Conservation (phyloP, 768 basidiomycete species). For the Boletus speciosus region DNA sequence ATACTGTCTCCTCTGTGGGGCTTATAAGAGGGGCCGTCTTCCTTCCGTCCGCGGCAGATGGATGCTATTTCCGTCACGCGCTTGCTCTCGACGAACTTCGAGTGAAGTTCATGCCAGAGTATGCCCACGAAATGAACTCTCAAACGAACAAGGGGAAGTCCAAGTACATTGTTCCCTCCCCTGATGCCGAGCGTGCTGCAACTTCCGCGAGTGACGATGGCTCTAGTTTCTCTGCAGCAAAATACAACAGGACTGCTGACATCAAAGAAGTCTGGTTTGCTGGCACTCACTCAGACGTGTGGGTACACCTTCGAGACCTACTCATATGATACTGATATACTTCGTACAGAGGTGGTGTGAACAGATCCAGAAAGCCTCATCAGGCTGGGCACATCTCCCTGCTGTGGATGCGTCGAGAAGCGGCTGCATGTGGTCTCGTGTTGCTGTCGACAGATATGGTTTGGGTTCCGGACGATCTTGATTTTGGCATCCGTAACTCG, state of each 20-base stretch:
- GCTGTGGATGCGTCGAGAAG: constrained; percentile 35
- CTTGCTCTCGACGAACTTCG: constrained; percentile 57
- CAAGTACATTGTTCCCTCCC: constrained; percentile 3
- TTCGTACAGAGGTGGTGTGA: constrained; percentile 18
- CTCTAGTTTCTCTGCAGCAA: neutral
- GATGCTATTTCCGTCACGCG: neutral
- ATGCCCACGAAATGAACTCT: constrained; percentile 27
- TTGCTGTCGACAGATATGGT: constrained; percentile 26
- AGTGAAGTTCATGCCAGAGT: constrained; percentile 52
- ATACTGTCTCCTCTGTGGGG: neutral
- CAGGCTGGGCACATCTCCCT: constrained; percentile 26
- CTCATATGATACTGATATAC: neutral
- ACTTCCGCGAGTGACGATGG: neutral
- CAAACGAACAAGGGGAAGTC: constrained; percentile 11
- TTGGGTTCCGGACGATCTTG: constrained; percentile 27
- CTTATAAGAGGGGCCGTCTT: neutral
- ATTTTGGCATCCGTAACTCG: constrained; percentile 19
- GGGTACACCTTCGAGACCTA: neutral
- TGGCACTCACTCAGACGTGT: constrained; percentile 41
- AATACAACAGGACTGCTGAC: constrained; percentile 4
- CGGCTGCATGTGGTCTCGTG: constrained; percentile 22
- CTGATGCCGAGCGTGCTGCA: neutral
- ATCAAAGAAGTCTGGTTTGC: constrained; percentile 69
- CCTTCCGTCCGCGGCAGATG: neutral
- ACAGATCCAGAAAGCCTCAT: constrained; percentile 15